Evolutionary conservation across 1,284 basidiomycete genomes (phyloP), one percentile per base, ranked within the genome.

Genomic region (Volvariella surrecta): DNA sequence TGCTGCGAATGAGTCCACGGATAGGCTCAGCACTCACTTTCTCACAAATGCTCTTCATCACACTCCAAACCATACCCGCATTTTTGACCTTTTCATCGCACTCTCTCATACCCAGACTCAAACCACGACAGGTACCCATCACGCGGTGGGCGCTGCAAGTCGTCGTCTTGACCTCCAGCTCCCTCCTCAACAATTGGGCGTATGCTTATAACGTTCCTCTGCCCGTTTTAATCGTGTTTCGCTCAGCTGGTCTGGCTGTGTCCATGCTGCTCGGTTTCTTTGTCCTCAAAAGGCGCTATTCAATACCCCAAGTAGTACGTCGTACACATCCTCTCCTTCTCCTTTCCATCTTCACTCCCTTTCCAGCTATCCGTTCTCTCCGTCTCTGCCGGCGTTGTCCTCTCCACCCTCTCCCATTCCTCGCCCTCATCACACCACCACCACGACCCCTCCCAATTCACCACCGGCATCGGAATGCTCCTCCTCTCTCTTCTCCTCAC

Each of bases 221-320:
- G 42, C 79, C 88, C 0, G 68, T 95, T 0, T 82, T 92, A 55
- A 93, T 94, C 52, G 82, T 95, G 21, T 91, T 94, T 58, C 76
- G 91, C 32, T 90, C 87, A 39, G 90, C 88, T 28, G 89, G 89
- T 78, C 65, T 85, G 16, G 74, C 73, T 1, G 72, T 85, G 4
- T 83, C 82, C 3, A 82, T 86, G 78, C 49, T 82, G 16, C 70
- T 85, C 45, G 82, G 82, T 2, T 68, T 66, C 40, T 44, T 79
- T 6, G 66, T 82, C 42, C 55, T 79, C 44, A 67, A 70, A 50
- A 79, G 75, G 54, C 64, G 70, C 1, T 90, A 91, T 57, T 70
- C 76, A 0, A 13, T 54, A 0, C 57, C 66, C 6, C 88, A 91
- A 66, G 68, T 88, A 17, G 84, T 88, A 50, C 45, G 71, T 55